Evolutionary conservation across 345 rosid genomes (phyloP).

Genomic region (Laguncularia racemosa): DNA sequence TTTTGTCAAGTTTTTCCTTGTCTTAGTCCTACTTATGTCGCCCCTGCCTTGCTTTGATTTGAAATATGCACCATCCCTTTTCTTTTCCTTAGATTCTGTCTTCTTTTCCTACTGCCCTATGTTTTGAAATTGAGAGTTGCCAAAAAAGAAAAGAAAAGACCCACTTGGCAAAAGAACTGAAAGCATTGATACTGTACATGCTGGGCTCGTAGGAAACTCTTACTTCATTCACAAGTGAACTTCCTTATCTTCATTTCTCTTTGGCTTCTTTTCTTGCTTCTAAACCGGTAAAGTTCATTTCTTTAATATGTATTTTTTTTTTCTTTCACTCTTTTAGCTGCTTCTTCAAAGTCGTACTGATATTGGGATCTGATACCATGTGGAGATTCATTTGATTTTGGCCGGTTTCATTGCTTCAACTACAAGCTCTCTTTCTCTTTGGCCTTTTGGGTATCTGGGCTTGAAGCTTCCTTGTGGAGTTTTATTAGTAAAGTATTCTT

Average conservation of each 20-base stretch:
- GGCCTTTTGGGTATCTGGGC: constrained; percentile 21
- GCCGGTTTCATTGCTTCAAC: constrained; percentile 11
- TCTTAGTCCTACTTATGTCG: constrained; percentile 13
- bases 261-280: constrained; percentile 5
- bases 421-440: constrained; percentile 10
- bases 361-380: constrained; percentile 21
- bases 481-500: constrained; percentile 1
- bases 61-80: constrained; percentile 22
- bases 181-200: constrained; percentile 12
- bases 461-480: constrained; percentile 14
- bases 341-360: background rate
- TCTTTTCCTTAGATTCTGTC: constrained; percentile 21
- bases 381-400: constrained; percentile 8
- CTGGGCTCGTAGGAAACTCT: constrained; percentile 20
- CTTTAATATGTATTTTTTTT: constrained; percentile 13
- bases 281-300: constrained; percentile 8
- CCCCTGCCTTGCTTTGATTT: constrained; percentile 26
- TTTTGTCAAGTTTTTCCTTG: constrained; percentile 3
- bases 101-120: constrained; percentile 6
- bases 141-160: constrained; percentile 1
- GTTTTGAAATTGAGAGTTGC: constrained; percentile 15
- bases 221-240: constrained; percentile 30
- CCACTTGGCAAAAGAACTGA: background rate
- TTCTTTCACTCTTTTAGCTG: background rate
- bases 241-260: background rate